Conservation (phyloP, 1,139 yeast genomes). For the Zygoascus sp. region DNA sequence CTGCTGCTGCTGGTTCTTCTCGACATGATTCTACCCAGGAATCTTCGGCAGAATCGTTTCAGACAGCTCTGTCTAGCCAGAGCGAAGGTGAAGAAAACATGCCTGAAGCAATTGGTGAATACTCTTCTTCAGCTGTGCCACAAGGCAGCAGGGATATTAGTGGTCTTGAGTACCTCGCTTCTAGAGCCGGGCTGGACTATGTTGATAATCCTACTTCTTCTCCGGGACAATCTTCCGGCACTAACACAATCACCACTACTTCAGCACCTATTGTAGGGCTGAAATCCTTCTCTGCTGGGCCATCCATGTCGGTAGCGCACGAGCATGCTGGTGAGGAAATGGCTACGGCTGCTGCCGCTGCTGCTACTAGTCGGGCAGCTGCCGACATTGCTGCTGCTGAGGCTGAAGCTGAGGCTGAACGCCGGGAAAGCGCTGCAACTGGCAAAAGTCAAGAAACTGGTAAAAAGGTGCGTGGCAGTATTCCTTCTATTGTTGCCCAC, state of each 20-base stretch:
- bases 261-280: no score
- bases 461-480: not conserved
- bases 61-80: slow-evolving; percentile 17
- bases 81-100: slow-evolving; percentile 10
- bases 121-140: not conserved
- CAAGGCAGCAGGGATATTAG: no score
- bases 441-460: not conserved
- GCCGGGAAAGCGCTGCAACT: slow-evolving; percentile 1
- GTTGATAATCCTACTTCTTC: not conserved
- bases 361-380: not conserved
- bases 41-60: slow-evolving; percentile 22
- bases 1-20: slow-evolving; percentile 9
- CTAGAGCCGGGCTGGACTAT: not conserved
- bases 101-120: slow-evolving; percentile 5
- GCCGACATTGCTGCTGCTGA: not conserved
- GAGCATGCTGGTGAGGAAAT: no score
- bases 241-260: slow-evolving; percentile 3
- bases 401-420: not conserved
- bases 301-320: no score
- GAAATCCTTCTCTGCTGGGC: no score
- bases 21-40: slow-evolving; percentile 15
- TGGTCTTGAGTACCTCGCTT: not conserved
- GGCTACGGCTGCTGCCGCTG: not conserved
- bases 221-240: slow-evolving; percentile 3
- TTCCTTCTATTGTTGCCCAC: not conserved